These are phyloP conservation scores for Ogataea nonfermentans DNA, from an alignment of 805 yeast genomes.

Conservation along the genomic window DNA sequence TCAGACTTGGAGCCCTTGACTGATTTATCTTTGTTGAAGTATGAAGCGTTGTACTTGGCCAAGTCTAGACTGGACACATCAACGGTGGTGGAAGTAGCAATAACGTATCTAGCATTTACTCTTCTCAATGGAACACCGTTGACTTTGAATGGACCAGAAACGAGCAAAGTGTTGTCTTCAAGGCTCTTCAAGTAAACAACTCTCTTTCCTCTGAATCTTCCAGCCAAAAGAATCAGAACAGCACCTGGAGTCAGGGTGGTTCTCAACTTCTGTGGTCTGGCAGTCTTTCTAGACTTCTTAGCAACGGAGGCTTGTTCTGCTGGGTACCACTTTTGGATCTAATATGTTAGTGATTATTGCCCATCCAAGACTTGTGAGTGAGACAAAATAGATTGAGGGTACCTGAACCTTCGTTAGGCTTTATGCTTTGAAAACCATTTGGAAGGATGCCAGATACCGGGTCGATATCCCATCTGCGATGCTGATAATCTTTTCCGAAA, in stretches of 20 bases:
- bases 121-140: slow-evolving; percentile 99
- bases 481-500: not conserved
- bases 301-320: slow-evolving; percentile 86
- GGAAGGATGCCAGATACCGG: no score
- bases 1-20: slow-evolving; percentile 82
- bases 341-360: slow-evolving; percentile 20
- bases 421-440: no score
- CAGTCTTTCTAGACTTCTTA: slow-evolving; percentile 85
- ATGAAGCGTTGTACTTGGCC: slow-evolving; percentile 87
- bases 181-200: slow-evolving; percentile 95
- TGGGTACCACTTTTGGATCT: slow-evolving; percentile 89
- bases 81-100: slow-evolving; percentile 95
- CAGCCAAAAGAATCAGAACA: slow-evolving; percentile 94
- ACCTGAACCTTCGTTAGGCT: no score
- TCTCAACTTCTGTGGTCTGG: slow-evolving; percentile 93
- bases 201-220: slow-evolving; percentile 99
- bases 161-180: slow-evolving; percentile 97
- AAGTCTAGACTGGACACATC: slow-evolving; percentile 77
- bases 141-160: slow-evolving; percentile 98
- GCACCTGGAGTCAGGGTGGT: slow-evolving; percentile 97
- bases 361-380: no score
- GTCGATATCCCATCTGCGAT: no score
- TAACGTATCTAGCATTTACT: slow-evolving; percentile 97
- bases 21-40: slow-evolving; percentile 95
- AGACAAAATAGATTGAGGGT: no score